Evolutionary conservation across 805 yeast species (phyloP), one percentile per base, ranked within the genome.

Genomic region (Peterozyma toletana): DNA sequence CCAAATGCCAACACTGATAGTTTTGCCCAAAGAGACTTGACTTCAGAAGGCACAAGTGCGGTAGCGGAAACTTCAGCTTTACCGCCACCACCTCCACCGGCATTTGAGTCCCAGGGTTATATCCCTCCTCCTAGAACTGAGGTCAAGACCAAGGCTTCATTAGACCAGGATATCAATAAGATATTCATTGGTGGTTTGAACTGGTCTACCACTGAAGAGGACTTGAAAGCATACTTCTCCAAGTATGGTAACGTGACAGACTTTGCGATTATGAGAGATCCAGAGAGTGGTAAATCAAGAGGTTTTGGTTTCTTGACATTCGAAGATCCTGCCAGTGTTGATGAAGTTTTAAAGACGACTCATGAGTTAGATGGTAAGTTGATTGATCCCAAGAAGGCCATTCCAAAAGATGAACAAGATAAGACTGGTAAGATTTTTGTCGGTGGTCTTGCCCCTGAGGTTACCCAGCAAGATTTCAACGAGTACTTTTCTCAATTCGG

Each of bases 161-260:
- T 43, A 13, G 33, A 29, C 11, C 46, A 48, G n/a, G 51, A 43
- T 21, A 43, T 48, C n/a, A 95, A 95, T 43, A 89, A 89, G 60
- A 86, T 89, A 95, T 89, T 89, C 57, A 78, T 88, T 62, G 99
- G 99, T 50, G 99, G 99, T 41, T 78, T 91, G 55, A 93, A 91
- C 58, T 91, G 98, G 98, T 97, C 91, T 59, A 91, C 99, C 13
- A 82, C 90, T 11, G 98, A 91, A 58, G 95, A 89, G 50, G 78
- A 84, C 31, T 68, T 91, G 64, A 80, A 75, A 52, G 82, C 79
- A 44, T 91, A 91, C 61, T 91, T 91, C 60, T 69, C 83, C 39
- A 83, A 90, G 62, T 91, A 77, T 60, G 99, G 99, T 53, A 91
- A 84, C 50, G 90, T 91, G 43, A 60, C 78, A 36, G 97, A 90